Conservation (phyloP, 1,284 basidiomycete species). For the Trametes sp. region DNA sequence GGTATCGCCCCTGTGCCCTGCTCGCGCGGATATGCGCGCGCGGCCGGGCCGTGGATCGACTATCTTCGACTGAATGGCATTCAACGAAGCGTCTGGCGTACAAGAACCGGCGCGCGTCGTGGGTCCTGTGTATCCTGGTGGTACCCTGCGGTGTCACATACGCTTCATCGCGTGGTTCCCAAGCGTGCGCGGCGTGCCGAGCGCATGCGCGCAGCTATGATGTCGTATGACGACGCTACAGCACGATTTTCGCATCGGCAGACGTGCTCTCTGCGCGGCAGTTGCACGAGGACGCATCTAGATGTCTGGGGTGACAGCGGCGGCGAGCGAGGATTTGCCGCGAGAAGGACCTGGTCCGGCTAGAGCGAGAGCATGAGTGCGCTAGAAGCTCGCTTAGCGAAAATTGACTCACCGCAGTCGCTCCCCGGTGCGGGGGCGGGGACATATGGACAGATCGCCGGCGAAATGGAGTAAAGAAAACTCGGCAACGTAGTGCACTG, state of each 20-base stretch:
- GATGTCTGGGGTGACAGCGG: conserved; percentile 8
- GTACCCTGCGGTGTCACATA: conserved; percentile 22
- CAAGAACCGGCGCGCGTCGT: conserved; percentile 19
- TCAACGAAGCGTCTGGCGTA: conserved; percentile 25
- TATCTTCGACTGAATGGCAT: conserved; percentile 29
- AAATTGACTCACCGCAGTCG: conserved; percentile 20
- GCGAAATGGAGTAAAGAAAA: neutral
- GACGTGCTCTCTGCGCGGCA: neutral
- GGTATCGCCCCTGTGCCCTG: conserved; percentile 10
- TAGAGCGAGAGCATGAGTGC: conserved; percentile 13
- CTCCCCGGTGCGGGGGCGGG: conserved; percentile 2
- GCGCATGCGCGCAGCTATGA: conserved; percentile 13
- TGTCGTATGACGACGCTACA: conserved; percentile 8
- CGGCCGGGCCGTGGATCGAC: conserved; percentile 25
- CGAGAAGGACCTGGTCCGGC: conserved; percentile 13
- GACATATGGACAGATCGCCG: conserved; percentile 6
- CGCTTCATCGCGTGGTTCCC: conserved; percentile 12
- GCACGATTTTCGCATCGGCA: neutral
- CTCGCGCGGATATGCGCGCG: conserved; percentile 5
- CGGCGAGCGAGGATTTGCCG: conserved; percentile 26
- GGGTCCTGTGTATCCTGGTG: conserved; percentile 29
- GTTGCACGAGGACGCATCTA: conserved; percentile 7
- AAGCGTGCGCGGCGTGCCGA: conserved; percentile 3
- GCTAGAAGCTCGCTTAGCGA: conserved; percentile 13
- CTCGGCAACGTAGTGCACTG: conserved; percentile 1